Evolutionary conservation across 2,329 filamentous ascomycete genomes (phyloP).

Genomic region (Westerdykella ornata): DNA sequence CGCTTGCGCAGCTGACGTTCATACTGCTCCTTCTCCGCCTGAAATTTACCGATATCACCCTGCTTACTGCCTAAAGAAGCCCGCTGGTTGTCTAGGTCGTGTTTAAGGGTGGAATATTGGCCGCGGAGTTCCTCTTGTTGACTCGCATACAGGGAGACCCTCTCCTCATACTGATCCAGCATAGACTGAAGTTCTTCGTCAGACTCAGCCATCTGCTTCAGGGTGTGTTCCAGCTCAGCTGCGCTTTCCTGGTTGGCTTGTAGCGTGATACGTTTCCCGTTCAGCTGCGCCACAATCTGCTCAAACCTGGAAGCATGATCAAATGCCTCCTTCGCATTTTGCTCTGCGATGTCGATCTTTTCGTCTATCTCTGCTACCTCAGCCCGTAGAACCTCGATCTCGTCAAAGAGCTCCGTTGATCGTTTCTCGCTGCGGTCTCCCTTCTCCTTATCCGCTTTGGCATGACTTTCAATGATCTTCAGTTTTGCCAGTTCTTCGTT

Average conservation of each 20-base stretch:
- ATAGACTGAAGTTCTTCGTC: constrained; percentile 68
- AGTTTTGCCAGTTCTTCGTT: constrained; percentile 66
- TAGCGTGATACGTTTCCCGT: constrained; percentile 69
- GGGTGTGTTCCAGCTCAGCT: constrained; percentile 60
- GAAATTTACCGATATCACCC: constrained; percentile 64
- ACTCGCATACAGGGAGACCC: constrained; percentile 58
- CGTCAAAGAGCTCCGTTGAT: constrained; percentile 56
- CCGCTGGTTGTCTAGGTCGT: constrained; percentile 45
- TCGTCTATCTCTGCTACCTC: constrained; percentile 26
- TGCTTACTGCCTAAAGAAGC: constrained; percentile 42
- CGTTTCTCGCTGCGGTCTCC: constrained; percentile 55
- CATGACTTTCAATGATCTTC: constrained; percentile 67
- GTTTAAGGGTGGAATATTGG: constrained; percentile 59
- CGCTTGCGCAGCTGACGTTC: constrained; percentile 71
- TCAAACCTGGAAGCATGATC: constrained; percentile 67
- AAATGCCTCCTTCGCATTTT: constrained; percentile 59
- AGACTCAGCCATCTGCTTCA: constrained; percentile 70
- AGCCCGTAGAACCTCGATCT: constrained; percentile 51
- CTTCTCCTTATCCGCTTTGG: constrained; percentile 77
- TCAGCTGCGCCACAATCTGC: constrained; percentile 66
- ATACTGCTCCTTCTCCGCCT: constrained; percentile 81
- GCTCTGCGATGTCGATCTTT: constrained; percentile 31
- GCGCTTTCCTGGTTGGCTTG: constrained; percentile 64
- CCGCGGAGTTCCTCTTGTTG: constrained; percentile 58
- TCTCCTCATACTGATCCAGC: constrained; percentile 70